Evolutionary conservation across 2,329 filamentous ascomycete species (phyloP).

Genomic region (Fusarium chlamydosporum): DNA sequence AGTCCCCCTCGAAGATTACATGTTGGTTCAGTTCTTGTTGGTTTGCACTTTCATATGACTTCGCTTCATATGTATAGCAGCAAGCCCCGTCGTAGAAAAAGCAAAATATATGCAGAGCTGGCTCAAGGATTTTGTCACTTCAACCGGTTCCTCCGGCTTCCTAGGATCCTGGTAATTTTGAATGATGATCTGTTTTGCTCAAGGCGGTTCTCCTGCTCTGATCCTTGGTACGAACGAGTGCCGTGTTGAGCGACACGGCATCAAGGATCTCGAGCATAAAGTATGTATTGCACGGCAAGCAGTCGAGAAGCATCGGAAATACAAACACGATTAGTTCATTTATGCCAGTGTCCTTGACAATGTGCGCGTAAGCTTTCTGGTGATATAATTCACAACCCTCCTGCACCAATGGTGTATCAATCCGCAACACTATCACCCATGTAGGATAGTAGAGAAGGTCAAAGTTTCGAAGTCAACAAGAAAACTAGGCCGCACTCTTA

Average conservation of each 20-base stretch:
- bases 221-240: not conserved
- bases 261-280: not conserved
- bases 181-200: too few species aligned
- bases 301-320: not conserved
- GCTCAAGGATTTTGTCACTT: not conserved
- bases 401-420: not conserved
- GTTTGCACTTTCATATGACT: slow-evolving; percentile 19
- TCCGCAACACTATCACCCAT: not conserved
- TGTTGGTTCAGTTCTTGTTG: not conserved
- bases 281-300: not conserved
- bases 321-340: not conserved
- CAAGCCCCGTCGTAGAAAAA: slow-evolving; percentile 37
- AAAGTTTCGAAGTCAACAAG: not conserved
- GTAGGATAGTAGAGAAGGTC: not conserved
- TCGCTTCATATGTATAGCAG: slow-evolving; percentile 17
- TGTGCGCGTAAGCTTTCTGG: not conserved
- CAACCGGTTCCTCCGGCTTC: slow-evolving; percentile 1
- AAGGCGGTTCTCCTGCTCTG: too few species aligned
- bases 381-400: not conserved
- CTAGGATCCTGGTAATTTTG: not conserved
- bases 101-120: slow-evolving; percentile 10
- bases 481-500: not conserved
- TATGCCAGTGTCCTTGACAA: not conserved
- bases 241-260: not conserved
- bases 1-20: not conserved